Conservation (phyloP, 768 basidiomycete genomes). For the Punctularia strigosozonata region DNA sequence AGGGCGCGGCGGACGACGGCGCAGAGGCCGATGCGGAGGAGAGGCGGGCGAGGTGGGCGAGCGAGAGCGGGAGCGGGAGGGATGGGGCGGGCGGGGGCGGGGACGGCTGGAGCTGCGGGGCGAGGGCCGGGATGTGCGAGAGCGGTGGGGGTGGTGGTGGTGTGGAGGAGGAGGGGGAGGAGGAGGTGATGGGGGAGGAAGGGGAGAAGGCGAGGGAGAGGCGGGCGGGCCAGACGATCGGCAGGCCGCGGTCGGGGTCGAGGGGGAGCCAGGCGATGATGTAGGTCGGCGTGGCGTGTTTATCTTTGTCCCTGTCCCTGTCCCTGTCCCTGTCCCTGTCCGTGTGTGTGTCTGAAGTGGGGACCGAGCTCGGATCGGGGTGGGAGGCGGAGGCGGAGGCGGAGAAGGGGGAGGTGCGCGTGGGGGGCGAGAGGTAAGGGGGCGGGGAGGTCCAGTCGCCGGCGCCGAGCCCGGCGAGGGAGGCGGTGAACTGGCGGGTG, state of each 20-base stretch:
- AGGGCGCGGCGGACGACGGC: too few species aligned
- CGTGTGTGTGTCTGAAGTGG: too few species aligned
- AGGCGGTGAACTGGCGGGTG: slow-evolving; percentile 48
- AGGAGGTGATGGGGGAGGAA: slow-evolving; percentile 22
- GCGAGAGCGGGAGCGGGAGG: slow-evolving; percentile 2
- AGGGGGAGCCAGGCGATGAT: slow-evolving; percentile 67
- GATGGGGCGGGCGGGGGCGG: slow-evolving; percentile 28
- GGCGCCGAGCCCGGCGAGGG: slow-evolving; percentile 51
- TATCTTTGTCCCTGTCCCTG: too few species aligned
- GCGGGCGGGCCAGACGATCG: slow-evolving; percentile 58
- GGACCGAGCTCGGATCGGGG: background rate
- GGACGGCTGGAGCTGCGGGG: slow-evolving; percentile 47
- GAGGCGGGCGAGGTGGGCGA: slow-evolving; percentile 1
- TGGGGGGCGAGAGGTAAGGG: background rate
- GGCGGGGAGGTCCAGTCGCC: slow-evolving; percentile 30
- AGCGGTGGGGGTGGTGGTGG: slow-evolving; percentile 30
- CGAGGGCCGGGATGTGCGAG: slow-evolving; percentile 49
- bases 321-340: too few species aligned
- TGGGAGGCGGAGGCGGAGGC: too few species aligned
- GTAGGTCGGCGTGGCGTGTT: slow-evolving; percentile 22
- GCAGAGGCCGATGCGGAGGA: too few species aligned
- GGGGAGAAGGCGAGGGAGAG: slow-evolving; percentile 41
- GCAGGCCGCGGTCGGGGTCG: slow-evolving; percentile 69
- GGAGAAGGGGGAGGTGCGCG: too few species aligned
- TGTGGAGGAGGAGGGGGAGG: slow-evolving; percentile 23